A percentile compares a stretch with the other conserved stretches of the same genome.
These are phyloP conservation scores for Ambrosiella beaveri DNA, from an alignment of 2,329 filamentous ascomycete species.

Conservation along the genomic window DNA sequence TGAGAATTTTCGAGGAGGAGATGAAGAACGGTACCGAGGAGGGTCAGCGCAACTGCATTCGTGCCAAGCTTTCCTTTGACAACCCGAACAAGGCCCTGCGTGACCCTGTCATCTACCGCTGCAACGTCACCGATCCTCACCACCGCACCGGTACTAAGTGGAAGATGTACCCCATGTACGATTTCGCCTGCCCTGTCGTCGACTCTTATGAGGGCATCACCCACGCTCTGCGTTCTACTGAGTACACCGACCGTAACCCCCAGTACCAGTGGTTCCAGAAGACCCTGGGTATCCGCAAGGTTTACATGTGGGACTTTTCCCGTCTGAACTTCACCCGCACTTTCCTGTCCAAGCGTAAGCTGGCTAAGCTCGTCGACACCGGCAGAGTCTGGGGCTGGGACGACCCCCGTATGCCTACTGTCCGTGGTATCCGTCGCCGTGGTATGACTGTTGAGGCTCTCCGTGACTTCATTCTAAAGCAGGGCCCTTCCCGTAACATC, in stretches of 20 bases:
- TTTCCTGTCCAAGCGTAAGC: conserved; percentile 71
- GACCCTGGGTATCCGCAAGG: conserved; percentile 53
- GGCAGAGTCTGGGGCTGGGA: conserved; percentile 72
- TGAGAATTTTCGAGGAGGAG: conserved; percentile 73
- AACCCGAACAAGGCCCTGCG: conserved; percentile 91
- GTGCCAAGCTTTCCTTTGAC: conserved; percentile 82
- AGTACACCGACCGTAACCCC: conserved; percentile 74
- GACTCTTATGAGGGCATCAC: conserved; percentile 70
- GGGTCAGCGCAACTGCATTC: conserved; percentile 75
- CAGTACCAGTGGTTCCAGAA: conserved; percentile 79
- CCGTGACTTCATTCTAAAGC: conserved; percentile 68
- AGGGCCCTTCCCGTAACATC: conserved; percentile 69
- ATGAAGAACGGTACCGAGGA: conserved; percentile 78
- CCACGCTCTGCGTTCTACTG: conserved; percentile 66
- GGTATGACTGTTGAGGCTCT: conserved; percentile 67
- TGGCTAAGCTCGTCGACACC: conserved; percentile 64
- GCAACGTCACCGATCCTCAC: conserved; percentile 51
- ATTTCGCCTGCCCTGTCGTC: conserved; percentile 69
- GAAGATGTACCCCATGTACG: conserved; percentile 81
- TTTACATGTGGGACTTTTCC: conserved; percentile 74
- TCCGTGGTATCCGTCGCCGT: conserved; percentile 59
- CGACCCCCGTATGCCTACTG: conserved; percentile 72
- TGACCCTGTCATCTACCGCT: conserved; percentile 94
- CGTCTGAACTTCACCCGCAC: conserved; percentile 73
- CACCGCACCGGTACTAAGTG: conserved; percentile 64